phyloP scores from a whole-genome alignment of 345 rosid species.

The Aquilaria malaccensis region DNA sequence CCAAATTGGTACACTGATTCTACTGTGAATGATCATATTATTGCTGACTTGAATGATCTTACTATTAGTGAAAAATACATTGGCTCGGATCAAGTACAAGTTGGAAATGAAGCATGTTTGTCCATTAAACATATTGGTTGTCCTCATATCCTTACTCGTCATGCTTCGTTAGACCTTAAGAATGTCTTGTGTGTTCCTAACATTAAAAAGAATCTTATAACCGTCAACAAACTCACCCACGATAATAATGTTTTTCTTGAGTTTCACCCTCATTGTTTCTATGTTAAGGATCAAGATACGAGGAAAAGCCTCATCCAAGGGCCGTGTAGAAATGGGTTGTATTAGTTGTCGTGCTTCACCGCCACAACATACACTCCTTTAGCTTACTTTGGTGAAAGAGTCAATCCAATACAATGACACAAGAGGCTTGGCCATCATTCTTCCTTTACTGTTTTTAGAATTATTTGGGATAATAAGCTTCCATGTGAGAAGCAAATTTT shows the following conservation, averaged over 20 bases:
- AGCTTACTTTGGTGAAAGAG: neutral
- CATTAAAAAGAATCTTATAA: too few species aligned
- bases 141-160: neutral
- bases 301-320: neutral
- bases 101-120: neutral
- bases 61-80: neutral
- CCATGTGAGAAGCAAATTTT: neutral
- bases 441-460: neutral
- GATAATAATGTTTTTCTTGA: neutral
- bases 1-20: neutral
- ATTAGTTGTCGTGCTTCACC: neutral
- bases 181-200: conserved; percentile 7
- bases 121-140: neutral
- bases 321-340: neutral
- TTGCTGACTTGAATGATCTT: neutral
- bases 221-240: neutral
- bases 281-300: conserved; percentile 2
- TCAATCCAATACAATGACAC: neutral
- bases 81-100: neutral
- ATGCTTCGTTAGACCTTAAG: neutral
- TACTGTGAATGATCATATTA: neutral
- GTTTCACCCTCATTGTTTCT: neutral
- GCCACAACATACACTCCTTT: too few species aligned
- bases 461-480: neutral
- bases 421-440: neutral